Percentiles rank a stretch among this genome's conserved stretches.
Evolutionary conservation across 2,329 filamentous ascomycete genomes (phyloP).

Genomic region (Pseudopyrenochaeta lycopersici): DNA sequence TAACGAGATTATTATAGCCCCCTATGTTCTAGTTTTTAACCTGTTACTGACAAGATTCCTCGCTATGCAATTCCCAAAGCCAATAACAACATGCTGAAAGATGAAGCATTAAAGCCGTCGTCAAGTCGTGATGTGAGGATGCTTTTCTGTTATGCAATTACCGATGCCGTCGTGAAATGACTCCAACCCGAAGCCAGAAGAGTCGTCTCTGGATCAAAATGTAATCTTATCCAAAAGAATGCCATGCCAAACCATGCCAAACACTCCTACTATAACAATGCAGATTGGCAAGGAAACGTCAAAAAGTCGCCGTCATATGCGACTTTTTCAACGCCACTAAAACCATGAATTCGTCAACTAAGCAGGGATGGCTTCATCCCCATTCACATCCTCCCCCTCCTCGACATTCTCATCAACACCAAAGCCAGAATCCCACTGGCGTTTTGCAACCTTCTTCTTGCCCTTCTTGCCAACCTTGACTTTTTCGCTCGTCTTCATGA

Average conservation of each 20-base stretch:
- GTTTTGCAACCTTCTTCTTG: slow-evolving; percentile 33
- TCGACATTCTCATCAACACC: slow-evolving; percentile 35
- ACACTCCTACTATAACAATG: neutral
- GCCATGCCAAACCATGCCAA: neutral
- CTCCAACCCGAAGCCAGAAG: no score
- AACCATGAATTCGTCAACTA: neutral
- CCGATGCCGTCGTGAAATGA: neutral
- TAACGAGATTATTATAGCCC: neutral
- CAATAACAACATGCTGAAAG: neutral
- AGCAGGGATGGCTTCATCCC: slow-evolving; percentile 26
- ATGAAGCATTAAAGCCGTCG: slow-evolving; percentile 4
- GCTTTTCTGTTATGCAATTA: neutral
- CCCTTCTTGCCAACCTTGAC: slow-evolving; percentile 45
- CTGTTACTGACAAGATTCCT: neutral
- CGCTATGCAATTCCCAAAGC: slow-evolving; percentile 12
- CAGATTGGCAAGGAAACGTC: neutral
- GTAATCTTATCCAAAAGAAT: neutral
- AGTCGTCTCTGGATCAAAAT: no score
- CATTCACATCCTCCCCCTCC: slow-evolving; percentile 19
- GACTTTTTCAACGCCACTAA: neutral
- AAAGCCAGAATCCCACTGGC: slow-evolving; percentile 47
- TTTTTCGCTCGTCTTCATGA: slow-evolving; percentile 41
- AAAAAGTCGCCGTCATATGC: neutral
- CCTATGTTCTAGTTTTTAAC: neutral
- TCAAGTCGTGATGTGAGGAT: slow-evolving; percentile 4